Evolutionary conservation across 1,284 basidiomycete genomes (phyloP), one percentile per base, ranked within the genome.

Genomic region (Pseudomicrostroma phylloplanum): DNA sequence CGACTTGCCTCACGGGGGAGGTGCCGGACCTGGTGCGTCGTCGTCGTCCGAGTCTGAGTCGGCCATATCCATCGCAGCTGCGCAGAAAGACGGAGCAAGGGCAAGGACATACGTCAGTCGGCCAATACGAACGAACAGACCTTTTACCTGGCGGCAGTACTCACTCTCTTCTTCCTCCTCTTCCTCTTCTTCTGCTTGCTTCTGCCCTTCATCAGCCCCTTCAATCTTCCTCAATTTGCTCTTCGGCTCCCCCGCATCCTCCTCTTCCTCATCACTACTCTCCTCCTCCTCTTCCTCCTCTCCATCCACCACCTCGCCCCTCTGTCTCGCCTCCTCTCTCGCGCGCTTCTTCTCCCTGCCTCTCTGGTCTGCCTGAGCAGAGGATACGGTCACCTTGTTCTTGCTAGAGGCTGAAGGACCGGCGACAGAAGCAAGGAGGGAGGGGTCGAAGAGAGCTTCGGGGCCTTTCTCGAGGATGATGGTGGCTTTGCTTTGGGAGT

Each of bases 401-500:
- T 42, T 40, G 63, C 39, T n/a, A 53, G 49, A 58, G 7, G 59
- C 62, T 12, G 58, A 59, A 36, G 30, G 30, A 1, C 43, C 23
- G 41, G 57, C 42, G 13, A 8, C 15, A 21, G 43, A 26, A 17
- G 23, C 19, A 17, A 68, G 61, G 23, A 72, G 43, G 6, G 60
- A 59, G 43, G 64, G 63, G 55, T 77, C 67, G 41, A 62, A 59
- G 56, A 77, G 62, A 1, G 70, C 74, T 12, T 72, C 71, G 17
- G 63, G 54, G 6, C 75, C 72, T 17, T 70, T 43, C 55, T 73
- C 73, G 0, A 64, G 55, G 23, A 69, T 48, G 15, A 77, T 81
- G 11, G 89, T 90, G 48, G 91, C 91, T 78, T 89, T 86, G 1
- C 90, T 92, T 79, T 90, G 88, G 30, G 85, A 83, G 80, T 89